A percentile compares a stretch with the other conserved stretches of the same genome.
These are phyloP conservation scores for Dactylella cylindrospora DNA, from an alignment of 2,329 filamentous ascomycete species.

Conservation along the genomic window DNA sequence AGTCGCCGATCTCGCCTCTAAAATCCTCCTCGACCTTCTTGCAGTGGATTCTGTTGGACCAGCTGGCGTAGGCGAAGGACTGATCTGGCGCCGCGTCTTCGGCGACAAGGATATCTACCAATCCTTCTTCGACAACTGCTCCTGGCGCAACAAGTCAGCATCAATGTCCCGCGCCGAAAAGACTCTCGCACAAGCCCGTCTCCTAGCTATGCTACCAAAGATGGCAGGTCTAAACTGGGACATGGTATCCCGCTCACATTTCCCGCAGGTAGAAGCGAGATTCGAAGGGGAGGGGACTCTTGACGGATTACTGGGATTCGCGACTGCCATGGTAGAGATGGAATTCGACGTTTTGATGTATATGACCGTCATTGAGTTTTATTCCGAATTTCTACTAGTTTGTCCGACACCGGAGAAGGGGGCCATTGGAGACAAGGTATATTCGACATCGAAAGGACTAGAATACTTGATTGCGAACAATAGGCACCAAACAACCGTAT, in stretches of 20 bases:
- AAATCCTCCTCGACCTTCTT: constrained; percentile 28
- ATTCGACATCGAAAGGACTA: constrained; percentile 32
- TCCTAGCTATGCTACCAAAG: constrained; percentile 36
- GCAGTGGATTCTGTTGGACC: constrained; percentile 33
- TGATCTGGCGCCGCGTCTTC: constrained; percentile 42
- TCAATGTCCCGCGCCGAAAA: constrained; percentile 40
- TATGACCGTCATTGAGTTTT: constrained; percentile 42
- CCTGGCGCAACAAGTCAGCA: constrained; percentile 36
- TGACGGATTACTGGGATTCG: constrained; percentile 36
- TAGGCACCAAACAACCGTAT: constrained; percentile 31
- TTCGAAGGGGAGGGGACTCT: constrained; percentile 40
- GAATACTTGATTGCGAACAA: constrained; percentile 42
- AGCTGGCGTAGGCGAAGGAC: constrained; percentile 31
- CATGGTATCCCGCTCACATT: constrained; percentile 37
- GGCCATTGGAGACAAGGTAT: constrained; percentile 12
- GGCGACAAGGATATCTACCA: constrained; percentile 42
- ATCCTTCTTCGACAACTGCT: constrained; percentile 41
- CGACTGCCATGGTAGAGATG: constrained; percentile 42
- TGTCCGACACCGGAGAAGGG: constrained; percentile 21
- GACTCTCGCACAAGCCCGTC: constrained; percentile 33
- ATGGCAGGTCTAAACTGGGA: constrained; percentile 42
- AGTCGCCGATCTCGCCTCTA: constrained; percentile 33
- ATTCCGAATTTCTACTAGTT: constrained; percentile 37
- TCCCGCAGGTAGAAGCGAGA: constrained; percentile 34
- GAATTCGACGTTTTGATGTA: constrained; percentile 42